Evolutionary conservation across 306 rosid species (phyloP).

Genomic region (Ceratonia siliqua): DNA sequence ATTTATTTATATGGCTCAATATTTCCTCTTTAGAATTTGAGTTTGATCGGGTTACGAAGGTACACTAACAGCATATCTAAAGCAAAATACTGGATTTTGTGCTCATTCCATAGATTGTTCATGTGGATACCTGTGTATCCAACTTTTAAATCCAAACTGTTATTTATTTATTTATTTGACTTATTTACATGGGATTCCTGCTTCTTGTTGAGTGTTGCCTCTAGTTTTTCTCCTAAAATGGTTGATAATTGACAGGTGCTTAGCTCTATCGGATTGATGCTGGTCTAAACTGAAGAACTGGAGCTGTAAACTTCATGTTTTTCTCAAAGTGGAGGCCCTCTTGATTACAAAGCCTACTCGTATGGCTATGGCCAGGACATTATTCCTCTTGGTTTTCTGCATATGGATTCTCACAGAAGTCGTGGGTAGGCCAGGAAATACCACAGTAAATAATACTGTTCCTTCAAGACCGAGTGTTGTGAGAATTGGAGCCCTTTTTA

Average conservation of each 20-base stretch:
- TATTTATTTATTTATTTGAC: neutral
- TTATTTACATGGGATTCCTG: neutral
- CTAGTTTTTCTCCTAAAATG: constrained; percentile 36
- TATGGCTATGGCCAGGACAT: constrained; percentile 27
- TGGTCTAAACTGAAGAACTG: constrained; percentile 31
- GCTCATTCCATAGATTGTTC: constrained; percentile 28
- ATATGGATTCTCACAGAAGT: constrained; percentile 55
- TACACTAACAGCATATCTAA: neutral
- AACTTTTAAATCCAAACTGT: constrained; percentile 26
- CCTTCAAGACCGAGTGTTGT: constrained; percentile 47
- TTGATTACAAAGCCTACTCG: constrained; percentile 29
- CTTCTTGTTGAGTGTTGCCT: constrained; percentile 34
- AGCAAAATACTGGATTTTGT: constrained; percentile 16
- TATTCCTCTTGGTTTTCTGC: constrained; percentile 45
- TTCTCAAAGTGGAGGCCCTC: constrained; percentile 45
- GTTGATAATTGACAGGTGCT: constrained; percentile 38
- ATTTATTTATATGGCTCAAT: constrained; percentile 33
- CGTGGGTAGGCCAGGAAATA: constrained; percentile 47
- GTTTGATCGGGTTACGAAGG: constrained; percentile 20
- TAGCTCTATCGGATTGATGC: constrained; percentile 34
- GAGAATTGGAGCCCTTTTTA: constrained; percentile 77
- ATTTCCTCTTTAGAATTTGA: constrained; percentile 33
- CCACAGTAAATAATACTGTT: constrained; percentile 40
- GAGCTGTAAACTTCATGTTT: constrained; percentile 24
- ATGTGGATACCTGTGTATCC: constrained; percentile 37